These are phyloP conservation scores for Myriosclerotinia duriaeana DNA, from an alignment of 2,329 filamentous ascomycete species.

Conservation along the genomic window DNA sequence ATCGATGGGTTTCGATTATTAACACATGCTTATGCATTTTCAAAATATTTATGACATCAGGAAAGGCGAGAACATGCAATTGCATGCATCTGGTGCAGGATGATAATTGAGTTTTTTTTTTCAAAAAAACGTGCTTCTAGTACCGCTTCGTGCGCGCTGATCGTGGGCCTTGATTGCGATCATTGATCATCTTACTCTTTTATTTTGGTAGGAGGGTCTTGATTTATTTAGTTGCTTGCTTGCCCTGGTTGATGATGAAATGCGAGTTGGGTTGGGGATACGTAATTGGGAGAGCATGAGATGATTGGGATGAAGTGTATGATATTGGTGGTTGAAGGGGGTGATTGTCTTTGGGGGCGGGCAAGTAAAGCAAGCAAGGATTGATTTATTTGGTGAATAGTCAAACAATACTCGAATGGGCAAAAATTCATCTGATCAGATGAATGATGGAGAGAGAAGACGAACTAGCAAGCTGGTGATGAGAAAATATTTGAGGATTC, in stretches of 20 bases:
- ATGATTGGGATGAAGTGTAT: conserved; percentile 13
- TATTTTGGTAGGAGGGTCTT: conserved; percentile 6
- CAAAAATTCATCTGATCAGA: neutral
- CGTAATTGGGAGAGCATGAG: neutral
- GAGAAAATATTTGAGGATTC: neutral
- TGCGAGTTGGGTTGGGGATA: neutral
- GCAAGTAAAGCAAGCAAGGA: conserved; percentile 1
- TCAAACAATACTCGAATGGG: neutral
- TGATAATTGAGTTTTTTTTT: conserved; percentile 9
- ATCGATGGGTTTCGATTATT: neutral
- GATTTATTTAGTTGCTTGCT: conserved; percentile 4
- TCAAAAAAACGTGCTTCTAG: conserved; percentile 9
- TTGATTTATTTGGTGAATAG: conserved; percentile 3
- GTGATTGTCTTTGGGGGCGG: neutral
- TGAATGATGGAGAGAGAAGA: conserved; percentile 3
- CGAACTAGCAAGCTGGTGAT: neutral
- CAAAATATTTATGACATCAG: neutral
- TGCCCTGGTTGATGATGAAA: neutral
- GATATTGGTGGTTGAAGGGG: neutral
- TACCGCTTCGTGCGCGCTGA: conserved; percentile 3
- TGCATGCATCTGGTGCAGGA: neutral
- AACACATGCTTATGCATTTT: neutral
- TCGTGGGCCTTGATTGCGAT: neutral
- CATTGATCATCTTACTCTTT: conserved; percentile 7
- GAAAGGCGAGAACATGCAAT: neutral